phyloP scores from a whole-genome alignment of 2,329 filamentous ascomycete species.

The Zymoseptoria crescenta region DNA sequence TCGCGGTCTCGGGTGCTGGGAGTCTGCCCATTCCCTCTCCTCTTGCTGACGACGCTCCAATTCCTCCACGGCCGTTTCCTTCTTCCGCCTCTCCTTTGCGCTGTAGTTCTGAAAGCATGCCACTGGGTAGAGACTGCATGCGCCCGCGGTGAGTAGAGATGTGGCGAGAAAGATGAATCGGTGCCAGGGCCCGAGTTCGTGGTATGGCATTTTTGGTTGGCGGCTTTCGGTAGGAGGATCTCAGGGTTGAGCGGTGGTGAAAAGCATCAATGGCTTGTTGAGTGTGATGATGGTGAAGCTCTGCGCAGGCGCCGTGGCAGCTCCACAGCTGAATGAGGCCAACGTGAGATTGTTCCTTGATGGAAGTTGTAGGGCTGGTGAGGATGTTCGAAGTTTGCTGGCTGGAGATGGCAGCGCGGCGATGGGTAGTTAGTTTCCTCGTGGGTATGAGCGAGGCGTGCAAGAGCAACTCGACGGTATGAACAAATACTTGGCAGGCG shows the following conservation, averaged over 20 bases:
- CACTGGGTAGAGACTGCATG: conserved; percentile 30
- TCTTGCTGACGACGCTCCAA: conserved; percentile 20
- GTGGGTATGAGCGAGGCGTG: not conserved
- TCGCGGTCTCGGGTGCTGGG: conserved; percentile 16
- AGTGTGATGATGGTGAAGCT: not conserved
- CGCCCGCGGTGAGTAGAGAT: conserved; percentile 24
- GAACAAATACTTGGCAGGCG: not conserved
- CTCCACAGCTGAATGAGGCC: not conserved
- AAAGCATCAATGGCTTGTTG: not conserved
- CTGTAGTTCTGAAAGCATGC: conserved; percentile 32
- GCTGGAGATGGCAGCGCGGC: not conserved
- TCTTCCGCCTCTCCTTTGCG: conserved; percentile 24
- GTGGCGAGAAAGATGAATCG: conserved; percentile 26
- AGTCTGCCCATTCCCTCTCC: conserved; percentile 19
- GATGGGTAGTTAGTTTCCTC: not conserved
- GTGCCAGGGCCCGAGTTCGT: conserved; percentile 25
- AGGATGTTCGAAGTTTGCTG: not conserved
- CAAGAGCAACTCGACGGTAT: not conserved
- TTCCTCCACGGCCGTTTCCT: conserved; percentile 18
- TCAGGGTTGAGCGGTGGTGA: not conserved
- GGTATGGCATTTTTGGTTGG: conserved; percentile 16
- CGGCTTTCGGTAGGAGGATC: not conserved
- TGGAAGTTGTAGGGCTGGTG: not conserved
- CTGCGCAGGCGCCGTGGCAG: not conserved
- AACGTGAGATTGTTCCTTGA: not conserved